Base-by-base conservation (phyloP, 768 basidiomycete species). In the Cystofilobasidium bisporidii region DNA sequence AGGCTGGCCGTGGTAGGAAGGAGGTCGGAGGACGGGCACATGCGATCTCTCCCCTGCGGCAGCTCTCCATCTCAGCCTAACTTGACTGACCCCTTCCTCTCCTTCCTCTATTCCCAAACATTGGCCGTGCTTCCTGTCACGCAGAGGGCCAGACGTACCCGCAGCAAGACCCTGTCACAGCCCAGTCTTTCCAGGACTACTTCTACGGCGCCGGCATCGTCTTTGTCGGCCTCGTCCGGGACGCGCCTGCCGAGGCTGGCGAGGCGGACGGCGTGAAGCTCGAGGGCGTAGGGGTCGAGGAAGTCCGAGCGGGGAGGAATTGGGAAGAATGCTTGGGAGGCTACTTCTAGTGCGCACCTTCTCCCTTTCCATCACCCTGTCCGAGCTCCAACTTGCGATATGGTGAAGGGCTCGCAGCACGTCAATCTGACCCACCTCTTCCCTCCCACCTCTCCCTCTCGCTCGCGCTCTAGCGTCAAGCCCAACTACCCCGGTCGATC, bases 401-500 rank as follows among this genome's bases (percentile, higher is more conserved):
- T n/a, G n/a, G n/a, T n/a, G n/a, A n/a, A n/a, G n/a, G n/a, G n/a
- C n/a, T n/a, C n/a, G n/a, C n/a, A n/a, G n/a, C n/a, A n/a, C n/a
- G n/a, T n/a, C n/a, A n/a, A n/a, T n/a, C n/a, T n/a, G n/a, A n/a
- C n/a, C n/a, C n/a, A n/a, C n/a, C n/a, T 79, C 0, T 64, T 26
- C 56, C 47, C 45, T 28, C 53, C 38, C 61, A n/a, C 61, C 72
- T 62, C 63, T 43, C 47, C 15, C 45, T 12, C 48, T 57, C 65
- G 14, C 43, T 47, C 32, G 64, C 32, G 45, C 11, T 24, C 28
- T 67, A 85, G 86, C 20, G 81, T 89, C 61, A 89, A 89, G 77
- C 88, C 87, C 41, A 92, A 92, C 74, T 93, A 92, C 78, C 91
- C 90, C 10, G 89, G 89, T 47, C 81, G 90, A 69, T 90, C 88